Evolutionary conservation across 2,329 filamentous ascomycete genomes (phyloP).

Genomic region (Aspergillus japonicus): DNA sequence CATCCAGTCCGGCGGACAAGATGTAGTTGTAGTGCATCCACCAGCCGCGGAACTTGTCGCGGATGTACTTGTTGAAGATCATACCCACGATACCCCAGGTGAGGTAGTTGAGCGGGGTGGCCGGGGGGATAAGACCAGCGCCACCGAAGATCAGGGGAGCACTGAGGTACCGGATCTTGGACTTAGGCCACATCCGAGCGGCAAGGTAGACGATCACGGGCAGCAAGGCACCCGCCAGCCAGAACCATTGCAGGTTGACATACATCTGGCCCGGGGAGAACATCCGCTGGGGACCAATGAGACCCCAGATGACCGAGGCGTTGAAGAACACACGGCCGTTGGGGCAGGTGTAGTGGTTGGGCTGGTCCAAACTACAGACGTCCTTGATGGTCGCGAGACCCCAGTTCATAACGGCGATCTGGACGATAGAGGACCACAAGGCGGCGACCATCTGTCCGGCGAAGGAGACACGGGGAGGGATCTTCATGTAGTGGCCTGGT

Average conservation of each 20-base stretch:
- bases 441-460: conserved; percentile 52
- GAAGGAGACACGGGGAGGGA: conserved; percentile 53
- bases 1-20: conserved; percentile 68
- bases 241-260: conserved; percentile 66
- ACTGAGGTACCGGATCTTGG: conserved; percentile 64
- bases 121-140: conserved; percentile 63
- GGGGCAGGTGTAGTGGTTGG: conserved; percentile 61
- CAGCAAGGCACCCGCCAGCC: conserved; percentile 63
- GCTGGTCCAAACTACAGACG: conserved; percentile 61
- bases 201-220: conserved; percentile 63
- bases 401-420: conserved; percentile 49
- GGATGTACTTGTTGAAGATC: conserved; percentile 67
- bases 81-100: conserved; percentile 68
- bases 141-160: conserved; percentile 69
- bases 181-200: conserved; percentile 62
- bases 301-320: conserved; percentile 69
- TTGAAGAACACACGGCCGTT: conserved; percentile 64
- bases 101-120: conserved; percentile 68
- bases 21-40: conserved; percentile 79
- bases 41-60: conserved; percentile 66
- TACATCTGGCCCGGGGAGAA: conserved; percentile 66
- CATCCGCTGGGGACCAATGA: conserved; percentile 69
- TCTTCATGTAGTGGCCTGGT: conserved; percentile 61
- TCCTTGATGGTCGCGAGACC: conserved; percentile 57
- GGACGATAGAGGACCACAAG: conserved; percentile 52